Percentiles rank a stretch among this genome's conserved stretches.
Evolutionary conservation across 2,329 filamentous ascomycete genomes (phyloP).

Genomic region (Colletotrichum ledebouriae): DNA sequence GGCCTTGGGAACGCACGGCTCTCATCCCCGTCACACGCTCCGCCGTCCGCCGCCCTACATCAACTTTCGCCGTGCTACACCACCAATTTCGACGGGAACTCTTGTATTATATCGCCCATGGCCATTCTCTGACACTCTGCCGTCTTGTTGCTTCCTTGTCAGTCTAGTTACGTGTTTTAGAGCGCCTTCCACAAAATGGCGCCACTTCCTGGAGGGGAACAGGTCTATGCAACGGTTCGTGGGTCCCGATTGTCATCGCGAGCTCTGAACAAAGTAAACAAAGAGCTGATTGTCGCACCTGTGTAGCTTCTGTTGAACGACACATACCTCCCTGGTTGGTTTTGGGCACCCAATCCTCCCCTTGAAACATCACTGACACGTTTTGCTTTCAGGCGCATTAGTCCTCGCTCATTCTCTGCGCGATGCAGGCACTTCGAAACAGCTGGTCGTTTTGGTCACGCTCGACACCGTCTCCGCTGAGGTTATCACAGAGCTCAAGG

Average conservation of each 20-base stretch:
- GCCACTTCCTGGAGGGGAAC: constrained; percentile 55
- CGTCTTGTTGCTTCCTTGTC: constrained; percentile 36
- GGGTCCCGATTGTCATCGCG: constrained; percentile 27
- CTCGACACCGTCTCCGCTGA: constrained; percentile 81
- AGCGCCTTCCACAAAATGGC: constrained; percentile 51
- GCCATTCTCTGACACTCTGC: constrained; percentile 32
- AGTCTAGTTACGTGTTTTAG: constrained; percentile 40
- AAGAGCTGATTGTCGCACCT: constrained; percentile 44
- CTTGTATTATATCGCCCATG: constrained; percentile 31
- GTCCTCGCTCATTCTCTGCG: constrained; percentile 95
- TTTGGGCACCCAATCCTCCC: constrained; percentile 34
- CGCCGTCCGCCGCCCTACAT: constrained; percentile 16
- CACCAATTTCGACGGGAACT: constrained; percentile 7
- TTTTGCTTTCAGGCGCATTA: constrained; percentile 77
- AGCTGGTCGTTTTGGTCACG: constrained; percentile 87
- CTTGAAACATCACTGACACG: constrained; percentile 41
- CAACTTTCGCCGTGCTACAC: constrained; percentile 36
- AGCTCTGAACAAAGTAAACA: constrained; percentile 33
- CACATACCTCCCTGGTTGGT: constrained; percentile 88
- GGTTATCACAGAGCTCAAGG: constrained; percentile 84
- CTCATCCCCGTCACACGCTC: constrained; percentile 35
- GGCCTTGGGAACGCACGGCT: constrained; percentile 32
- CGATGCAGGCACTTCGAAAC: constrained; percentile 89
- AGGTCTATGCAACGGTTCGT: constrained; percentile 71
- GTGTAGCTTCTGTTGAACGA: constrained; percentile 90